Evolutionary conservation across 2,329 filamentous ascomycete genomes (phyloP).

Genomic region (Teratosphaeria nubilosa): DNA sequence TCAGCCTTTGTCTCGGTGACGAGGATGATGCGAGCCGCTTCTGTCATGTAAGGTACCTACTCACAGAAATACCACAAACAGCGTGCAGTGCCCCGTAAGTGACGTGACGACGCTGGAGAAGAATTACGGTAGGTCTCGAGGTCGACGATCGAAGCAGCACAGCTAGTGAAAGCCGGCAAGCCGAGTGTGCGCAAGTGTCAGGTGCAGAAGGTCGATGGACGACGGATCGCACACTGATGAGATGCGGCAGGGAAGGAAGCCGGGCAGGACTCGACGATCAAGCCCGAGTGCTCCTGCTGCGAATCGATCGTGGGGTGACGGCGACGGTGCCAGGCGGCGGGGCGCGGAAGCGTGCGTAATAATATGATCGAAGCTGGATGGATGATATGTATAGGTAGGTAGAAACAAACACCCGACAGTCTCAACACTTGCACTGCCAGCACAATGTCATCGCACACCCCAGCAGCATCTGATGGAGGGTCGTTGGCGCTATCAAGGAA

Average conservation of each 20-base stretch:
- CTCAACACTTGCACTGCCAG: not conserved
- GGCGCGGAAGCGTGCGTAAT: not conserved
- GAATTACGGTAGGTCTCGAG: constrained; percentile 12
- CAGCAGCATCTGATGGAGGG: not conserved
- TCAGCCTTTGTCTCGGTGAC: not conserved
- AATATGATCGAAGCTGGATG: not conserved
- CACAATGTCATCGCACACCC: not conserved
- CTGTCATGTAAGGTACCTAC: constrained; percentile 4
- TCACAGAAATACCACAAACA: constrained; percentile 23
- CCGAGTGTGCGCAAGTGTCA: constrained; percentile 6
- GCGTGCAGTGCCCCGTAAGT: constrained; percentile 5
- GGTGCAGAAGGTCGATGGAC: constrained; percentile 6
- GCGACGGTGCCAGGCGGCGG: not conserved
- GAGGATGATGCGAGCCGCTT: not conserved
- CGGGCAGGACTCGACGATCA: not conserved
- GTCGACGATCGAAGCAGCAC: constrained; percentile 17
- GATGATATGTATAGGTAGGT: not conserved
- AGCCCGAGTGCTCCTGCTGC: constrained; percentile 1
- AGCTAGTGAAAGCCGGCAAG: constrained; percentile 29
- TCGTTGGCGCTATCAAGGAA: not conserved
- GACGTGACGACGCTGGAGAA: constrained; percentile 4
- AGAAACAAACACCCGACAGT: not conserved
- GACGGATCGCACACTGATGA: constrained; percentile 7
- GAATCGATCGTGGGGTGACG: not conserved
- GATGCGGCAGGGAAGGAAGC: not conserved